Conservation (phyloP, 2,329 filamentous ascomycete species). For the Cladophialophora immunda region DNA sequence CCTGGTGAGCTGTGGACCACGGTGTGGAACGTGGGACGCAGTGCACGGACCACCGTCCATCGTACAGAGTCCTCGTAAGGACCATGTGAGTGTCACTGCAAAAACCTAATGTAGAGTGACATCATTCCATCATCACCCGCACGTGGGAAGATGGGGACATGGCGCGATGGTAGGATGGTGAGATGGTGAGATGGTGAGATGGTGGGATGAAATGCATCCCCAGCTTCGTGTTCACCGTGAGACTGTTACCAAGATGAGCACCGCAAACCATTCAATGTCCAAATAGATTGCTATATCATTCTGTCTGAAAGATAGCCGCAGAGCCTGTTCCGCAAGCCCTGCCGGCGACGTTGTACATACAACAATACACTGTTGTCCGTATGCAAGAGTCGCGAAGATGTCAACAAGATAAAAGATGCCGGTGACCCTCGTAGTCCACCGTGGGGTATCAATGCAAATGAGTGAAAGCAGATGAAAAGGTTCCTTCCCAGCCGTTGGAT, state of each 20-base stretch:
- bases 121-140: constrained; percentile 1
- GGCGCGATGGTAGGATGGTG: background rate
- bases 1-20: too few relatives aligned
- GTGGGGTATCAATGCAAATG: constrained; percentile 4
- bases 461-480: background rate
- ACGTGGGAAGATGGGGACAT: background rate
- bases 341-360: background rate
- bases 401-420: background rate
- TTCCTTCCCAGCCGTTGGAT: background rate
- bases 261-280: background rate
- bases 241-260: too few relatives aligned
- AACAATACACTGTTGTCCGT: background rate
- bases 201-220: background rate
- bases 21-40: too few relatives aligned
- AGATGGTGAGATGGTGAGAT: too few relatives aligned
- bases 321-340: background rate
- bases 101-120: background rate
- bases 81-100: too few relatives aligned
- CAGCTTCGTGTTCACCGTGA: background rate
- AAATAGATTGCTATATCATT: constrained; percentile 10
- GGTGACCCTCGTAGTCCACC: constrained; percentile 1
- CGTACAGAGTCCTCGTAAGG: too few relatives aligned
- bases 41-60: too few relatives aligned
- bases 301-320: constrained; percentile 6
- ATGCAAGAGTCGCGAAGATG: background rate